These are phyloP conservation scores for Ustilago trichophora DNA, from an alignment of 1,284 basidiomycete species.

Conservation along the genomic window DNA sequence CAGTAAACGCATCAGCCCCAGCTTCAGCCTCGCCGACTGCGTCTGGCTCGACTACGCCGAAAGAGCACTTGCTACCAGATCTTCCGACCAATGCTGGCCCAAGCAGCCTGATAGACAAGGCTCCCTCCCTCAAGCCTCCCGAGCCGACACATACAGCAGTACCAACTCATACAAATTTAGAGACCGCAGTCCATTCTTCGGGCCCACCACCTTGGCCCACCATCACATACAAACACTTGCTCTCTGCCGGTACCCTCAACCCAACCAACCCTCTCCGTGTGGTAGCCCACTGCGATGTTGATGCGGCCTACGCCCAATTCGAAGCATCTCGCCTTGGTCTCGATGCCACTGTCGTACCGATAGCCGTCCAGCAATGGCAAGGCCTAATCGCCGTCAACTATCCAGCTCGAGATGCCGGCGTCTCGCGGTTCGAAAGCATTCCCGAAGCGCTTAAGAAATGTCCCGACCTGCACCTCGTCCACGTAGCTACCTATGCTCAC, in stretches of 20 bases:
- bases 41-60: neutral
- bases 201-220: conserved; percentile 46
- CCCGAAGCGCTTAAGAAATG: conserved; percentile 76
- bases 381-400: conserved; percentile 91
- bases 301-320: conserved; percentile 72
- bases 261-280: conserved; percentile 68
- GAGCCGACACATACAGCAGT: conserved; percentile 19
- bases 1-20: conserved; percentile 2
- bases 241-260: conserved; percentile 58
- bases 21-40: neutral
- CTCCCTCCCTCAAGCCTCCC: conserved; percentile 27
- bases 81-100: conserved; percentile 6
- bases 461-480: conserved; percentile 83
- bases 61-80: conserved; percentile 14
- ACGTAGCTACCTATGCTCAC: conserved; percentile 81
- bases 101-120: conserved; percentile 28
- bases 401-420: conserved; percentile 86
- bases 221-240: conserved; percentile 56
- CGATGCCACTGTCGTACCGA: conserved; percentile 75
- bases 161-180: conserved; percentile 38
- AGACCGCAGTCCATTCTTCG: conserved; percentile 20
- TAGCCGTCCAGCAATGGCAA: conserved; percentile 93
- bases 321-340: conserved; percentile 83
- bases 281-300: conserved; percentile 83
- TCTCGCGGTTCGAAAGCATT: conserved; percentile 72